phyloP scores from a whole-genome alignment of 805 yeast genomes.

The Sugiyamaella valdiviana region DNA sequence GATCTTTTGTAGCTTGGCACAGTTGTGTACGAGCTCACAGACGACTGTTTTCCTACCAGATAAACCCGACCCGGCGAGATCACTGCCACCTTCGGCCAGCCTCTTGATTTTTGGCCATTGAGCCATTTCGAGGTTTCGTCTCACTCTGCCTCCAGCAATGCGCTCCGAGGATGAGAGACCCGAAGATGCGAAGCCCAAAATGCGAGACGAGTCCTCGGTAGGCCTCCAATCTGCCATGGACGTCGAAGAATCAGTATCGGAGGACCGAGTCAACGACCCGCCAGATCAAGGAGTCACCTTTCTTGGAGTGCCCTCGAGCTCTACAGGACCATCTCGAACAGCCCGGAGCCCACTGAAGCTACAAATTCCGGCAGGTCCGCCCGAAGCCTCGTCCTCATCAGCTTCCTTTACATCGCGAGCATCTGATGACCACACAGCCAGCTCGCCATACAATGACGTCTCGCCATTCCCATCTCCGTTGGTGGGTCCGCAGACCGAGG shows the following conservation, averaged over 20 bases:
- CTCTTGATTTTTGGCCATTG: not conserved
- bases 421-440: not conserved
- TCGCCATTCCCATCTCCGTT: slow-evolving; percentile 17
- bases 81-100: not conserved
- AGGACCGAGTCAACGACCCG: too few species aligned
- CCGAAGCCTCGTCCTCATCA: not conserved
- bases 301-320: not conserved
- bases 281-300: not conserved
- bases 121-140: not conserved
- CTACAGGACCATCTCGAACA: not conserved
- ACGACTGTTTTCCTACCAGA: too few species aligned
- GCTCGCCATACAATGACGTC: slow-evolving; percentile 8
- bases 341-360: not conserved
- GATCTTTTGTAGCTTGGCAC: not conserved
- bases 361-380: slow-evolving; percentile 2
- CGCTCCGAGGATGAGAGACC: not conserved
- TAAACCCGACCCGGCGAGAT: too few species aligned
- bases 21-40: not conserved
- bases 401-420: not conserved
- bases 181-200: too few species aligned
- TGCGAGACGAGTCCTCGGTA: not conserved
- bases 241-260: not conserved
- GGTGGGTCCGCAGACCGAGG: slow-evolving; percentile 5
- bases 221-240: not conserved
- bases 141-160: not conserved